phyloP scores from a whole-genome alignment of 2,329 filamentous ascomycete genomes.

The Parascedosporium putredinis region DNA sequence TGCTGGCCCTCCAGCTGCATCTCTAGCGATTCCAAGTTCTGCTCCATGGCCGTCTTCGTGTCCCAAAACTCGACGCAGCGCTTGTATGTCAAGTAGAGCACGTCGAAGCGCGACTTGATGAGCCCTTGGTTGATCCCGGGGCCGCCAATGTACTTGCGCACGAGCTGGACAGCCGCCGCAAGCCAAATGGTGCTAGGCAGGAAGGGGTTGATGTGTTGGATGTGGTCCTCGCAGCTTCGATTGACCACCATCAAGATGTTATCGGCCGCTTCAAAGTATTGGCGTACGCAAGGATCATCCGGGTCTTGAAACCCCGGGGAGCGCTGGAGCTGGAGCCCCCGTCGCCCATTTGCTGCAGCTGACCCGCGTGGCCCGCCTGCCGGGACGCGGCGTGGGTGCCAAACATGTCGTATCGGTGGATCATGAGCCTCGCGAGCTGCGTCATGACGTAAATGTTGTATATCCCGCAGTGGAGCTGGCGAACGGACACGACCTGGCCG shows the following conservation, averaged over 20 bases:
- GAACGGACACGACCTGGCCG: constrained; percentile 10
- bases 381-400: constrained; percentile 12
- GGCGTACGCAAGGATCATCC: constrained; percentile 9
- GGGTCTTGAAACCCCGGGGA: background rate
- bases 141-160: constrained; percentile 10
- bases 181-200: constrained; percentile 23
- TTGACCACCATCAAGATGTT: constrained; percentile 18
- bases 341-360: too few species aligned
- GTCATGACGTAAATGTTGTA: constrained; percentile 24
- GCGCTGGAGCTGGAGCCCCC: too few species aligned
- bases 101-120: constrained; percentile 11
- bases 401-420: constrained; percentile 21
- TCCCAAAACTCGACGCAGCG: constrained; percentile 18
- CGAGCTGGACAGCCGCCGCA: constrained; percentile 19
- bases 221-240: constrained; percentile 17
- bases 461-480: constrained; percentile 18
- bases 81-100: constrained; percentile 16
- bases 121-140: constrained; percentile 4
- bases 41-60: constrained; percentile 16
- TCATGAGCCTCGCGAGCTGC: constrained; percentile 23
- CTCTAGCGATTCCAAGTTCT: constrained; percentile 18
- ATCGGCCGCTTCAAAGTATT: constrained; percentile 22
- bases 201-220: constrained; percentile 22
- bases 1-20: constrained; percentile 13
- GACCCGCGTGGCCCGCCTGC: too few species aligned